A percentile compares a stretch with the other conserved stretches of the same genome.
Conservation (phyloP, 2,329 filamentous ascomycete genomes). For the Dactylella cylindrospora region DNA sequence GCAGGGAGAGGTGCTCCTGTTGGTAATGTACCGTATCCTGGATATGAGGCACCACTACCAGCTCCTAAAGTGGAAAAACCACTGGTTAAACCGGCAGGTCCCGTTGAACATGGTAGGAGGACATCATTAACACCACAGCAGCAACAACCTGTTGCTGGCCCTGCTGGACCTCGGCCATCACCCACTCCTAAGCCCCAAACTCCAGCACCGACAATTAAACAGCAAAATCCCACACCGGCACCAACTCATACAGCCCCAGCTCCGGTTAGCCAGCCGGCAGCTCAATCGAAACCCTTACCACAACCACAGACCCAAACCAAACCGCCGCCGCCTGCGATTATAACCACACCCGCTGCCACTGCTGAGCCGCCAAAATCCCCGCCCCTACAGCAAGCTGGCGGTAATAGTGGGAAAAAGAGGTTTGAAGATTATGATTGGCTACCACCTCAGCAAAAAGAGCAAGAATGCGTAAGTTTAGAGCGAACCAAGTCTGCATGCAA, state of each 20-base stretch:
- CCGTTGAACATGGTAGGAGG: constrained; percentile 16
- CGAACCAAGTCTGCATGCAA: background rate
- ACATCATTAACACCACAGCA: constrained; percentile 33
- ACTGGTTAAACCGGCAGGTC: background rate
- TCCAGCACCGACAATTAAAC: background rate
- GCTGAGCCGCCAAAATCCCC: constrained; percentile 26
- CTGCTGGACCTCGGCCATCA: constrained; percentile 15
- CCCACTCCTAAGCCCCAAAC: constrained; percentile 30
- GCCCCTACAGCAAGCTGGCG: background rate
- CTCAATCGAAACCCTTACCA: constrained; percentile 3
- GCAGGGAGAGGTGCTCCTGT: constrained; percentile 14
- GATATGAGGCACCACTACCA: constrained; percentile 34
- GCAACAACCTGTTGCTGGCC: constrained; percentile 3
- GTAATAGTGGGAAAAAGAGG: constrained; percentile 22
- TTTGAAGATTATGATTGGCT: constrained; percentile 43
- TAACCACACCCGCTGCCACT: background rate
- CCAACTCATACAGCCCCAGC: background rate
- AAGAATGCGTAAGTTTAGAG: constrained; percentile 39
- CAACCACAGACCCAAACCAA: constrained; percentile 17
- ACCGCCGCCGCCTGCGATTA: background rate
- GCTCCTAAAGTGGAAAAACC: constrained; percentile 21
- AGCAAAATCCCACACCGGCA: constrained; percentile 8
- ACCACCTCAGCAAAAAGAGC: constrained; percentile 34
- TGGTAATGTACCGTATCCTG: constrained; percentile 35
- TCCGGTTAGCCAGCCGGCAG: constrained; percentile 7